Base-by-base conservation (phyloP, 345 rosid species). In the Brassica carinata region DNA sequence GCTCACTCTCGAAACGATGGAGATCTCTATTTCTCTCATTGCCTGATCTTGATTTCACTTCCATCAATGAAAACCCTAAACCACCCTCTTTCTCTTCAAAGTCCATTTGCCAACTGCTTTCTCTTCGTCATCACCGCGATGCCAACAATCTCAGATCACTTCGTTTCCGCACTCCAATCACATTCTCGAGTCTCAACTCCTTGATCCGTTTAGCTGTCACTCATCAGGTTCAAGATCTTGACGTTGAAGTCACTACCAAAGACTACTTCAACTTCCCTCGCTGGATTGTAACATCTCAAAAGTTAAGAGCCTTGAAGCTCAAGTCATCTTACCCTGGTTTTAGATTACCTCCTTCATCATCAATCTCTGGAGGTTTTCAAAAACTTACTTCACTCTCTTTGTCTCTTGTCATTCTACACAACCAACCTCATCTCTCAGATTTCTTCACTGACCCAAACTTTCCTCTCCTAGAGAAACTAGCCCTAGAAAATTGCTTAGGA, bases 11-110 rank as follows among this genome's bases (percentile, higher is more conserved):
- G 0, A 91, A 84, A 85, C 67, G 91, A 57, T 94, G 92, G 91
- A 79, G 91, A 77, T 85, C 86, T 36, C 85, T 92, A 4, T 90
- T 97, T 95, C 87, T 78, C 71, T 84, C 98, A 11, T 87, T 91
- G 43, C 97, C 98, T 2, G 98, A 94, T 74, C 97, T 94, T 2
- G 98, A 92, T 79, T 94, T 94, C 87, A 91, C 90, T 59, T 72
- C 90, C 53, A 72, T 88, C 9, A 64, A 83, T 68, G 76, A 81
- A 34, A 66, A 23, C 34, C 53, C 29, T 48, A 40, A 64, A 53
- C 43, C 69, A 0, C 8, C 17, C 30, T 77, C 81, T 40, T 71
- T 81, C 71, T 77, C 84, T 40, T 78, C 72, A 2, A 19, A 51
- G 64, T 62, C 79, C 13, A 78, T 82, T 63, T 38, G 78, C 74